Base-by-base conservation (phyloP, 257 asterid species). In the Penstemon barbatus region DNA sequence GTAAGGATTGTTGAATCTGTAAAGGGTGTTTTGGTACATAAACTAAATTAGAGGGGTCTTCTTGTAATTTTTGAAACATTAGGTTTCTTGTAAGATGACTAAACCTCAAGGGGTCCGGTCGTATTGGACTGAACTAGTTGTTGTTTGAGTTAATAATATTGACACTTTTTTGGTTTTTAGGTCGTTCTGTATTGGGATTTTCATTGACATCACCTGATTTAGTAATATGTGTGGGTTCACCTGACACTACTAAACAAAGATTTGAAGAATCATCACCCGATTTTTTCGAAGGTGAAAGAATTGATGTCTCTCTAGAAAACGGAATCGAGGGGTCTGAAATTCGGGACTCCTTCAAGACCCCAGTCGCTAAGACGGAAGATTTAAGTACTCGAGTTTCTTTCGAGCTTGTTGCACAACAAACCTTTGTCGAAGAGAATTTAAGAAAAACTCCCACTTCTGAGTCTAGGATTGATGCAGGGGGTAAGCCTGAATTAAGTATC, bases 191-290 rank as follows among this genome's bases (percentile, higher is more conserved):
- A 54, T 57, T 84, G 84, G 96, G 90, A 8, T 90, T 85, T 80
- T 90, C 99, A 3, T 73, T 87, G 65, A 57, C 85, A 45, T 84
- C 96, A 3, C 96, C 97, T 67, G 97, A 92, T 82, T 76, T 92
- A 74, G 96, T 88, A 8, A 71, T 81, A 45, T 84, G 95, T 36
- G 67, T 90, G 70, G 92, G 86, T 45, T 93, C 97, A 61, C 95
- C 97, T 11, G 96, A 80, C 59, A 80, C 82, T 53, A 78, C 91
- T 59, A 77, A 44, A 45, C 85, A 78, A 71, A 80, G 73, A 71
- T 85, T 74, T 41, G 78, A 77, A 77, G 87, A 88, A 77, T 88
- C 33, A 25, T 25, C 95, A 48, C 88, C 95, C 18, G 83, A 83
- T n/a, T 61, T 54, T 67, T 56, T 65, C 48, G 54, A 64, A 52